A percentile compares a stretch with the other conserved stretches of the same genome.
Conservation (phyloP, 176 grass and related monocot genomes). For the Metroxylon sagu region DNA sequence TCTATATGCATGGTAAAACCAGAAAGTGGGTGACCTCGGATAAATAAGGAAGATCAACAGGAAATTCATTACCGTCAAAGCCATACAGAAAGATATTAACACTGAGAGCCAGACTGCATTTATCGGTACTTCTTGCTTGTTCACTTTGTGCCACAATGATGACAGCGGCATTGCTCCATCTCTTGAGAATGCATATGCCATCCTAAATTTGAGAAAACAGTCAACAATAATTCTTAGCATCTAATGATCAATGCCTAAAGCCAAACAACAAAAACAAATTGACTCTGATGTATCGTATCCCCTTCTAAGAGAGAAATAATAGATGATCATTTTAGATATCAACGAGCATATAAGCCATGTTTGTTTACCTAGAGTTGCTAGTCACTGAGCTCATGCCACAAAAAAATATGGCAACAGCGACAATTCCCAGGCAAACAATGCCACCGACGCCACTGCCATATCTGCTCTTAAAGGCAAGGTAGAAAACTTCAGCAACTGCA, state of each 20-base stretch:
- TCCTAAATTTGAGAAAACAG: conserved; percentile 26
- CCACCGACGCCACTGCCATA: conserved; percentile 63
- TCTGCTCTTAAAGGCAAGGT: conserved; percentile 65
- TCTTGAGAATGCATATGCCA: conserved; percentile 89
- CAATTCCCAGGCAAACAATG: conserved; percentile 64
- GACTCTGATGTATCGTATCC: no score
- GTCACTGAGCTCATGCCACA: conserved; percentile 79
- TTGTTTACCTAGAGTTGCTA: conserved; percentile 70
- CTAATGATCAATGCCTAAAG: no score
- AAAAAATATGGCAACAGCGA: conserved; percentile 65
- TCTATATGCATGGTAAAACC: no score
- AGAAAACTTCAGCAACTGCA: conserved; percentile 75
- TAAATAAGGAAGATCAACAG: neutral
- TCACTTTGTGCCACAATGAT: conserved; percentile 77
- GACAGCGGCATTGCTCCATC: conserved; percentile 96
- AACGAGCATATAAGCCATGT: neutral
- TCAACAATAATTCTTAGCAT: no score
- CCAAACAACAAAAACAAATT: no score
- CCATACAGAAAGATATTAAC: conserved; percentile 65
- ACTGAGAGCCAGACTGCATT: conserved; percentile 93
- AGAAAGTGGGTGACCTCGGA: no score
- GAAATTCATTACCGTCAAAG: conserved; percentile 47
- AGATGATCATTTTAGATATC: no score
- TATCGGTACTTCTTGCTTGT: conserved; percentile 66
- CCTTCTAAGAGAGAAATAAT: no score